Conservation (phyloP, 805 yeast genomes). For the Sugiyamaella chiloensis region DNA sequence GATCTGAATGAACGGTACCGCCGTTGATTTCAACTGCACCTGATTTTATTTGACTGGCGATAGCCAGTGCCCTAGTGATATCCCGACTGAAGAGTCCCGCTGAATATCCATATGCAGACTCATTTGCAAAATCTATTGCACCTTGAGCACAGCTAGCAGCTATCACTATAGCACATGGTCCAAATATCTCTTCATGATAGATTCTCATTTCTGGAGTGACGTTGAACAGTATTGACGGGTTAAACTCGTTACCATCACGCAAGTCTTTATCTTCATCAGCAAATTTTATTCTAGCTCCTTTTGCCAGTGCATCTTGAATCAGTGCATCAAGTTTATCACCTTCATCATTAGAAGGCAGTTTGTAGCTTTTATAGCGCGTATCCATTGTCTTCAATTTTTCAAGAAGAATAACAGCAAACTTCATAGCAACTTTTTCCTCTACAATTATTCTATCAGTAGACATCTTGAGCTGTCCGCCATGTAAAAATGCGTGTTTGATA, state of each 20-base stretch:
- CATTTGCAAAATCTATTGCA: slow-evolving; percentile 62
- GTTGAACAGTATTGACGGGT: slow-evolving; percentile 51
- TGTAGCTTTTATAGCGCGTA: slow-evolving; percentile 1
- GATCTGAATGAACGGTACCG: slow-evolving; percentile 22
- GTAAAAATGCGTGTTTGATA: slow-evolving; percentile 76
- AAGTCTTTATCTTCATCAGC: slow-evolving; percentile 47
- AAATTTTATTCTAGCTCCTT: slow-evolving; percentile 70
- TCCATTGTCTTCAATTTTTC: not conserved
- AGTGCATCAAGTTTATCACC: slow-evolving; percentile 21
- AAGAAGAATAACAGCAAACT: slow-evolving; percentile 36
- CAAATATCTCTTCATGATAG: slow-evolving; percentile 74
- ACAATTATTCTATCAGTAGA: slow-evolving; percentile 89
- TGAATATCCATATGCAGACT: slow-evolving; percentile 70
- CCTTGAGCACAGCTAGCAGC: slow-evolving; percentile 67
- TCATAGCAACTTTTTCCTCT: slow-evolving; percentile 77
- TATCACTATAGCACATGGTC: slow-evolving; percentile 69
- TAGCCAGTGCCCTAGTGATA: slow-evolving; percentile 59
- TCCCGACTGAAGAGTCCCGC: slow-evolving; percentile 73
- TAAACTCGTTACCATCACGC: not conserved
- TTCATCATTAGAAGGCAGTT: not conserved
- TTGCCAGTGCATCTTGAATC: slow-evolving; percentile 59
- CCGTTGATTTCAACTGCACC: slow-evolving; percentile 81
- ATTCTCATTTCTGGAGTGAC: slow-evolving; percentile 55
- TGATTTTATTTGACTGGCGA: slow-evolving; percentile 63
- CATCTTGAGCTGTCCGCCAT: slow-evolving; percentile 92